A percentile compares a stretch with the other conserved stretches of the same genome.
Conservation (phyloP, 805 yeast genomes). For the Candida insectalens region DNA sequence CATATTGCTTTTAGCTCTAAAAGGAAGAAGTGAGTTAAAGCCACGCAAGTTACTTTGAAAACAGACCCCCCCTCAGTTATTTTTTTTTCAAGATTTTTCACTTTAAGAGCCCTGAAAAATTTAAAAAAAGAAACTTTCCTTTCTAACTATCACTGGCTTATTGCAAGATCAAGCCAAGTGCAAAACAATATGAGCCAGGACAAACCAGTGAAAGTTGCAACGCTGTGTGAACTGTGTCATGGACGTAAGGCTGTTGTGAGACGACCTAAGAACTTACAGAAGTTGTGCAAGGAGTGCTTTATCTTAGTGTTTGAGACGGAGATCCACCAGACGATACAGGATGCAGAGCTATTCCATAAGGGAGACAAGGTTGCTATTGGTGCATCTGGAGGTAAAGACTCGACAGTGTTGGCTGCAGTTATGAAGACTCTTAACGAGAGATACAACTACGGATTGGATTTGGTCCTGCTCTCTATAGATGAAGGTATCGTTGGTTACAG, state of each 20-base stretch:
- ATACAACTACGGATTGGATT: conserved; percentile 76
- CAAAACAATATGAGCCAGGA: too few relatives aligned
- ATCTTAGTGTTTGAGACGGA: conserved; percentile 89
- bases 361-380: conserved; percentile 96
- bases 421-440: conserved; percentile 82
- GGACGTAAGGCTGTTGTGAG: conserved; percentile 76
- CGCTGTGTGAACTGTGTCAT: conserved; percentile 77
- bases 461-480: conserved; percentile 79
- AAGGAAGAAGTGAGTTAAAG: too few relatives aligned
- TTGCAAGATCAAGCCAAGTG: too few relatives aligned
- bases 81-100: too few relatives aligned
- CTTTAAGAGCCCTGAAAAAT: too few relatives aligned
- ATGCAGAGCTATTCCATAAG: conserved; percentile 54
- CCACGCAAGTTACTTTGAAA: too few relatives aligned
- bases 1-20: neutral
- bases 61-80: too few relatives aligned
- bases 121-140: too few relatives aligned
- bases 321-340: conserved; percentile 78
- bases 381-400: conserved; percentile 98
- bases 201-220: conserved; percentile 26
- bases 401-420: conserved; percentile 87
- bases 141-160: too few relatives aligned
- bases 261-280: conserved; percentile 87
- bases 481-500: conserved; percentile 97
- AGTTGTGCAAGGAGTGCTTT: conserved; percentile 85